Conservation (phyloP, 768 basidiomycete species). For the Boletus sp. region DNA sequence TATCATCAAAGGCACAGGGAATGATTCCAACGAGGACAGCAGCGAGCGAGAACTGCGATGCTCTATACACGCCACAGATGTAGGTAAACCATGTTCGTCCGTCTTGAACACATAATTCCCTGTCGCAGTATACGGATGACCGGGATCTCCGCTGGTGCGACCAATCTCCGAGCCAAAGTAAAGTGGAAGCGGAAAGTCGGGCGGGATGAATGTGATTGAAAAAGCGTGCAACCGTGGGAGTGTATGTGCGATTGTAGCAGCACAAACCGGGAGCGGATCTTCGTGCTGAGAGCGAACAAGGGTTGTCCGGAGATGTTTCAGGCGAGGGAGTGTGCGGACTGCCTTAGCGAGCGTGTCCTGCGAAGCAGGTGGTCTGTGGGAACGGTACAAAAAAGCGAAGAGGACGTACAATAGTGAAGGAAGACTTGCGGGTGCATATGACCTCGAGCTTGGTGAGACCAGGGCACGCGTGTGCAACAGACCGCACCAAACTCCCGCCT, state of each 20-base stretch:
- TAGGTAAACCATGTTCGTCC: constrained; percentile 65
- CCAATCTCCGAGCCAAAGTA: constrained; percentile 43
- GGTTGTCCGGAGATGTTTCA: constrained; percentile 59
- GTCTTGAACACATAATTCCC: constrained; percentile 57
- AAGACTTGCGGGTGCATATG: constrained; percentile 64
- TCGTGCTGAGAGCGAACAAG: constrained; percentile 68
- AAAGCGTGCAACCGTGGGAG: constrained; percentile 69
- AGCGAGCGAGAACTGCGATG: constrained; percentile 30
- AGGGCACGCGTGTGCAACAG: constrained; percentile 64
- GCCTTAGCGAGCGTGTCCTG: constrained; percentile 51
- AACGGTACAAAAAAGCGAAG: not conserved
- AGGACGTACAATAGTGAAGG: constrained; percentile 61
- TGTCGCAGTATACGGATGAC: constrained; percentile 31
- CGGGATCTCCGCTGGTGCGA: constrained; percentile 29
- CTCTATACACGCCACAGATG: constrained; percentile 50
- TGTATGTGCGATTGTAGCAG: constrained; percentile 56
- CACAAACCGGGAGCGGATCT: constrained; percentile 54
- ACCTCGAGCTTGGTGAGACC: constrained; percentile 60
- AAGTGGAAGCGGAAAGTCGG: constrained; percentile 48
- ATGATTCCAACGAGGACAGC: constrained; percentile 27
- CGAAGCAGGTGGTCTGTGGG: not conserved
- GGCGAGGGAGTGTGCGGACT: constrained; percentile 57
- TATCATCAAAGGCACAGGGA: constrained; percentile 29
- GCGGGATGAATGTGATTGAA: constrained; percentile 61
- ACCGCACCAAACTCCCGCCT: constrained; percentile 64